phyloP scores from a whole-genome alignment of 495 filamentous ascomycete species.

The Penicillium mononematosum region DNA sequence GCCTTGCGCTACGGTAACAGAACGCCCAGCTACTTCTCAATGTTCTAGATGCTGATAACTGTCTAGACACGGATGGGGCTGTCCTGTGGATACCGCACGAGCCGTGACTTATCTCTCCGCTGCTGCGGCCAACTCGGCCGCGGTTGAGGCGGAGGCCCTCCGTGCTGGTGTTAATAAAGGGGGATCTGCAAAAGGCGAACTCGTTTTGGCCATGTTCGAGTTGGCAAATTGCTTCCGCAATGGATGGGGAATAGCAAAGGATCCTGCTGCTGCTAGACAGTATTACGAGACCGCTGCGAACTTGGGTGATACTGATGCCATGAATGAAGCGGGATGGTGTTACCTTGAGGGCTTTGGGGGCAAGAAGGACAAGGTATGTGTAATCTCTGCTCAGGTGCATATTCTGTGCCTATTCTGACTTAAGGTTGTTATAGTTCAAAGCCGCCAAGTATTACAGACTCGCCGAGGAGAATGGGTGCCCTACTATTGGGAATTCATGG shows the following conservation, averaged over 20 bases:
- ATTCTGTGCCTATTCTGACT: slow-evolving; percentile 14
- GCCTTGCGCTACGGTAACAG: slow-evolving; percentile 78
- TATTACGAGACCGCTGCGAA: slow-evolving; percentile 98
- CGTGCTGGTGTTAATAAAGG: slow-evolving; percentile 86
- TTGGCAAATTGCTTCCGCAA: slow-evolving; percentile 91
- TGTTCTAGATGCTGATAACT: neutral
- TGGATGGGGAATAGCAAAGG: slow-evolving; percentile 90
- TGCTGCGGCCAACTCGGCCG: slow-evolving; percentile 88
- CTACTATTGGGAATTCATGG: slow-evolving; percentile 93
- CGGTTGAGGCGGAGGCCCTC: slow-evolving; percentile 79
- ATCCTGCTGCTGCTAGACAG: slow-evolving; percentile 82
- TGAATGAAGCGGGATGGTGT: slow-evolving; percentile 97
- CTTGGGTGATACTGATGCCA: slow-evolving; percentile 92
- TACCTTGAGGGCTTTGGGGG: slow-evolving; percentile 92
- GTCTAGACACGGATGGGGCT: slow-evolving; percentile 90
- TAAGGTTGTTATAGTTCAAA: slow-evolving; percentile 57
- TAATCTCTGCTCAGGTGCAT: slow-evolving; percentile 9
- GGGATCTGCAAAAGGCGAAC: slow-evolving; percentile 91
- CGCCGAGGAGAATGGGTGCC: slow-evolving; percentile 84
- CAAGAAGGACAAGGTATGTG: slow-evolving; percentile 93
- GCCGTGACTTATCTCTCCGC: slow-evolving; percentile 81
- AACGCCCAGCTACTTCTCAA: neutral
- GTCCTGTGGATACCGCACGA: slow-evolving; percentile 62
- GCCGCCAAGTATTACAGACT: slow-evolving; percentile 92
- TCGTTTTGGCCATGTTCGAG: slow-evolving; percentile 97